Base-by-base conservation (phyloP, 164 flowering plant species). In the Litsea cubeba region DNA sequence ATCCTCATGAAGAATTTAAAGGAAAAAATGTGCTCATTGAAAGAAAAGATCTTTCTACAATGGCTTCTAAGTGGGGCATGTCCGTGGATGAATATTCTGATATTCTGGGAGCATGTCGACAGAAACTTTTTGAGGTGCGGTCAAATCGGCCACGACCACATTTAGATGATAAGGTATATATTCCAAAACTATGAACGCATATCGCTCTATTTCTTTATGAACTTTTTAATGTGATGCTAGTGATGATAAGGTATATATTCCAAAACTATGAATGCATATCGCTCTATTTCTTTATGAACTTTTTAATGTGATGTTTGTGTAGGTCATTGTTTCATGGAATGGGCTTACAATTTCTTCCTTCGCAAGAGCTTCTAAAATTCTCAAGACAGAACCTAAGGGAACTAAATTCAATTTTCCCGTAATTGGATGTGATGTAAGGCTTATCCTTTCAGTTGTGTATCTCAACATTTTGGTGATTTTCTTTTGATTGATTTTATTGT, bases 311-410 rank as follows among this genome's bases (percentile, higher is more conserved):
- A 63, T 79, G 63, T 73, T 79, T 79, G 62, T 40, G 18, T 76
- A 95, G 99, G 97, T 95, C 40, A 95, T 95, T 77, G 99, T 95
- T 62, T 84, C 97, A 5, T 95, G 99, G 99, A 95, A 95, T 77
- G 99, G 97, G 70, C 96, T 93, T 72, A 91, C 84, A 35, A 91
- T 95, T 67, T 95, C 99, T 62, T 69, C 98, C 57, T 88, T 95
- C 79, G 97, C 97, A 20, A 90, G 95, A 80, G 99, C 97, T 75
- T 95, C 99, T 25, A 85, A 86, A 78, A 87, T 93, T 72, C 92
- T 93, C 72, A 85, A 79, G 84, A 73, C 71, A 46, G 97, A 93
- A 79, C 74, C 85, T 17, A 79, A 83, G 58, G 86, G 80, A 71
- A 85, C 83, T 24, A 79, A 74, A 73, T 90, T 81, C 86, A 46